Base-by-base conservation (phyloP, 1,139 yeast genomes). In the Yamadazyma friedrichii region DNA sequence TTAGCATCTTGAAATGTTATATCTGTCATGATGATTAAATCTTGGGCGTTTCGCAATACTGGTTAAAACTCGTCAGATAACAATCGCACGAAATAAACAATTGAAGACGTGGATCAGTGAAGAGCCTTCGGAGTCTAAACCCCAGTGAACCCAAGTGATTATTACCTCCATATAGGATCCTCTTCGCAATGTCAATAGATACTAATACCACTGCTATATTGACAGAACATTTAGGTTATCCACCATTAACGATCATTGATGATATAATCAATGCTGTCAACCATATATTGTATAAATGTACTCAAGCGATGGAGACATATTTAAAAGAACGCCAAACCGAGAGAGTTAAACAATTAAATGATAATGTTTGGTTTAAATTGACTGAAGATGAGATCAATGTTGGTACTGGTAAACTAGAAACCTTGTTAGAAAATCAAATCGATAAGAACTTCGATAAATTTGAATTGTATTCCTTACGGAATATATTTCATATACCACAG, bases 231-330 rank as follows among this genome's bases (percentile, higher is more conserved):
- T 66, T 91, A 36, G 96, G 88, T 26, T 88, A 79, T 55, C 88
- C 95, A 8, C 96, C 97, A 0, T 74, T 89, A n/a, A 80, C 93
- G 1, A 67, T 89, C 20, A 77, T 91, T 6, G 97, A 91, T 56
- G 96, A 89, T 55, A 84, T 91, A 15, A 88, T 91, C 54, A 89
- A 89, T 61, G 88, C 91, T 1, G 95, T 88, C 20, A 89, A 91
- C 54, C 89, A 82, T 43, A 79, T 88, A 29, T 76, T 89, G 78
- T 87, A 87, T 63, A 83, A 84, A 52, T 87, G 96, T 53, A 84
- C 93, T 0, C 78, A 77, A 40, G 95, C 89, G 2, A 75, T 89
- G 67, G 95, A 88, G 56, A 73, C 74, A 35, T 85, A 83, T 51
- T 63, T 89, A 22, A 53, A 55, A 36, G 75, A 70, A 38, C 56